Evolutionary conservation across 1,284 basidiomycete species (phyloP).

Genomic region (Puccinia novopanici): DNA sequence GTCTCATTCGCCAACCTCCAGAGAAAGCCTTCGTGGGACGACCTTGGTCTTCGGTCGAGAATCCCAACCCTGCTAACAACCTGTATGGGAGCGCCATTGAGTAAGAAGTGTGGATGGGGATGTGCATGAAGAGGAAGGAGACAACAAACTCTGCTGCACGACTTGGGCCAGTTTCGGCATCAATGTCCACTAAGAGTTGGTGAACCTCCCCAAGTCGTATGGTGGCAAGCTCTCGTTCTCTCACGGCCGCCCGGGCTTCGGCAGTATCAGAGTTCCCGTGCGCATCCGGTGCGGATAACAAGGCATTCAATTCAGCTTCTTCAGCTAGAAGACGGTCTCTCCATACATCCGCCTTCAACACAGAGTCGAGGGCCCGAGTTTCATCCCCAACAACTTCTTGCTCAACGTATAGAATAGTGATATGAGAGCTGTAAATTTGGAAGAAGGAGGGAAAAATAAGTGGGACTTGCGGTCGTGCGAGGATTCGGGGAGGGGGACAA

Average conservation of each 20-base stretch:
- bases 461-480: background rate
- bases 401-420: constrained; percentile 96
- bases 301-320: constrained; percentile 72
- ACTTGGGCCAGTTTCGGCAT: constrained; percentile 92
- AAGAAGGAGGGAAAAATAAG: background rate
- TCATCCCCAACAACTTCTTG: constrained; percentile 95
- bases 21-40: constrained; percentile 73
- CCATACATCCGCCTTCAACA: constrained; percentile 96
- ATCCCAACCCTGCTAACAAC: constrained; percentile 34
- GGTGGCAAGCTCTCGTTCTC: constrained; percentile 76
- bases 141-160: constrained; percentile 79
- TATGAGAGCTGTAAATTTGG: constrained; percentile 66
- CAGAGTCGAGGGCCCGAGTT: constrained; percentile 85
- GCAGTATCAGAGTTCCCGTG: constrained; percentile 52
- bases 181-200: constrained; percentile 87
- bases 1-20: constrained; percentile 81
- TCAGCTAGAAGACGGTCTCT: constrained; percentile 83
- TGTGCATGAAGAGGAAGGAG: constrained; percentile 71
- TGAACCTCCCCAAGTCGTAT: constrained; percentile 88
- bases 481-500: background rate
- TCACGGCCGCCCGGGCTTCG: constrained; percentile 72
- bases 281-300: constrained; percentile 66
- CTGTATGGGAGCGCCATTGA: constrained; percentile 66
- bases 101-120: constrained; percentile 78
- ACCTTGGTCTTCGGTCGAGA: constrained; percentile 11